Evolutionary conservation across 106 monocot genomes (phyloP).

Genomic region (Amphibolis antarctica): DNA sequence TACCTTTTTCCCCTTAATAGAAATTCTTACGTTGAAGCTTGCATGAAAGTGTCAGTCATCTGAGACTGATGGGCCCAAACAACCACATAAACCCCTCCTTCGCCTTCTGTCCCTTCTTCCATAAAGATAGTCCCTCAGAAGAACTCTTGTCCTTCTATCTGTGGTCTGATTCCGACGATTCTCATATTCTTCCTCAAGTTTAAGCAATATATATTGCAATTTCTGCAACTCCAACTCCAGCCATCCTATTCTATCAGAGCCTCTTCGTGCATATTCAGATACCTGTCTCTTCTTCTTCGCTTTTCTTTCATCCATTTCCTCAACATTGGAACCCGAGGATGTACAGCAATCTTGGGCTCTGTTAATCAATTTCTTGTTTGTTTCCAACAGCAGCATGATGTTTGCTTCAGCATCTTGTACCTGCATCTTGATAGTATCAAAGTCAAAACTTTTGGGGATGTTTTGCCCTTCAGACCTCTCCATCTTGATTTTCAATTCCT

Average conservation of each 20-base stretch:
- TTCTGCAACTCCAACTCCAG: conserved; percentile 81
- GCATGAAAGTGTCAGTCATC: not conserved
- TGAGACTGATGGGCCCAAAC: not conserved
- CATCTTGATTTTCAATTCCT: conserved; percentile 49
- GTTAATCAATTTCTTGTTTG: conserved; percentile 33
- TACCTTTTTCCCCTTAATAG: not conserved
- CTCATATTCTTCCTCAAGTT: conserved; percentile 50
- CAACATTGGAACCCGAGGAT: conserved; percentile 2
- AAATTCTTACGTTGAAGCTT: no score
- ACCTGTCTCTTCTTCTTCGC: conserved; percentile 26
- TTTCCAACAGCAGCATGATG: conserved; percentile 34
- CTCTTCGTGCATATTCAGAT: conserved; percentile 31
- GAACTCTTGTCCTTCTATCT: conserved; percentile 23
- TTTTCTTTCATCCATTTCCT: conserved; percentile 15
- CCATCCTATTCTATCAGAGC: conserved; percentile 60
- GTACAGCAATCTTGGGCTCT: conserved; percentile 26
- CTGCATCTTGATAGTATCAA: conserved; percentile 30
- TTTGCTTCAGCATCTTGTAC: conserved; percentile 46
- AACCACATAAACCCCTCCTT: conserved; percentile 1
- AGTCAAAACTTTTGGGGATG: conserved; percentile 17
- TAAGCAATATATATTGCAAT: conserved; percentile 54
- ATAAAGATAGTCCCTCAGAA: conserved; percentile 54
- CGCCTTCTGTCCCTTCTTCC: conserved; percentile 15
- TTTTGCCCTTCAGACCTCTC: conserved; percentile 33
- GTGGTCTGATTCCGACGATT: conserved; percentile 13